Base-by-base conservation (phyloP, 106 monocot genomes). In the Cymbidium sinense region DNA sequence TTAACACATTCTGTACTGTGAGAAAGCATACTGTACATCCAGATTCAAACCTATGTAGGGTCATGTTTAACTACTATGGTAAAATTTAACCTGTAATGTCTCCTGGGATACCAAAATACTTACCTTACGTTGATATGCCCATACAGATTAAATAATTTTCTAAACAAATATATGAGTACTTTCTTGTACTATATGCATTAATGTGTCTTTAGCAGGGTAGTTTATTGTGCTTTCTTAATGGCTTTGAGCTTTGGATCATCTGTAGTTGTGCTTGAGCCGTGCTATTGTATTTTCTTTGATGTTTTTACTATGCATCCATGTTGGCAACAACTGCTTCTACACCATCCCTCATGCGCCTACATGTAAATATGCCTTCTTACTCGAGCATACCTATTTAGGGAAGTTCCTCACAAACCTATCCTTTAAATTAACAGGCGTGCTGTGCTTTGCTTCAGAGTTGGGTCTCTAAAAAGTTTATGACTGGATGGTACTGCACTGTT, bases 401-500 rank as follows among this genome's bases (percentile, higher is more conserved):
- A 70, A 70, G 15, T 31, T 54, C 7, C 71, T 82, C 34, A 72
- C n/a, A 55, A 62, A 41, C 11, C 77, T 35, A 36, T 7, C n/a
- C 50, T 43, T 84, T 31, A 71, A 70, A 18, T 73, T 62, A 13
- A 21, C 80, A 95, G 94, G 94, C 94, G 71, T 95, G 94, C 28
- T 91, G 79, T 80, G 91, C 91, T 87, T 84, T 95, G 84, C 91
- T 95, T 25, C 94, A 95, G 34, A 94, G 94, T 73, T 94, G 94
- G 94, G 82, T 89, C 17, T 94, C 94, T 34, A 94, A 91, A 82
- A 94, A 95, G 79, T 95, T 95, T 79, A 91, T 95, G 94, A 95
- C 94, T 79, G 94, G 94, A 87, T 91, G 91, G 94, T 95, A 80
- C 43, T 73, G 11, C 21, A 8, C 69, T 67, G 25, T 23, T 29